phyloP scores from a whole-genome alignment of 805 yeast species.

The Starmerella vaccinii region DNA sequence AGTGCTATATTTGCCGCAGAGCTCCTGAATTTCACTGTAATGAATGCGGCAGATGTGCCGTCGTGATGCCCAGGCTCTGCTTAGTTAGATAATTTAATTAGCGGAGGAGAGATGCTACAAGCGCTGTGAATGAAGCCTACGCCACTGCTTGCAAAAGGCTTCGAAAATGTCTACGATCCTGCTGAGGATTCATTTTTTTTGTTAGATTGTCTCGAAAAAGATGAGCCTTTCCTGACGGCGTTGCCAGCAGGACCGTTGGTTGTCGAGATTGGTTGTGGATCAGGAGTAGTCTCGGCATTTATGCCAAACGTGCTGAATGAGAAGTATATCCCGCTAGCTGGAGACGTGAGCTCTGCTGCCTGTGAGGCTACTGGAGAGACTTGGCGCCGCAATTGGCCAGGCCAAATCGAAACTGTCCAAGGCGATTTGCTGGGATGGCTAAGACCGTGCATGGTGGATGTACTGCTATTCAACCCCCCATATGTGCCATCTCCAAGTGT shows the following conservation, averaged over 20 bases:
- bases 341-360: conserved; percentile 77
- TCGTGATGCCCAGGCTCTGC: no score
- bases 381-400: conserved; percentile 28
- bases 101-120: neutral
- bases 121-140: conserved; percentile 18
- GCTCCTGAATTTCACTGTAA: no score
- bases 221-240: conserved; percentile 32
- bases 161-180: conserved; percentile 68
- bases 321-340: conserved; percentile 45
- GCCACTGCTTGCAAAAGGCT: conserved; percentile 13
- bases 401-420: conserved; percentile 45
- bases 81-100: neutral
- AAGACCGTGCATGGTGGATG: conserved; percentile 43
- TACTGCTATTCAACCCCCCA: conserved; percentile 87
- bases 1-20: no score
- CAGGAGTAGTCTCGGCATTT: conserved; percentile 81
- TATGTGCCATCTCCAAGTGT: conserved; percentile 81
- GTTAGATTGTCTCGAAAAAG: conserved; percentile 67
- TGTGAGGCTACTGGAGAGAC: conserved; percentile 46
- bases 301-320: conserved; percentile 48
- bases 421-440: conserved; percentile 37
- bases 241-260: conserved; percentile 40
- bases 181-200: conserved; percentile 84
- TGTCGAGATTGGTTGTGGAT: conserved; percentile 82
- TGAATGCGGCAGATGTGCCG: no score